Conservation (phyloP, 139 green algal species). For the Closterium sp. region DNA sequence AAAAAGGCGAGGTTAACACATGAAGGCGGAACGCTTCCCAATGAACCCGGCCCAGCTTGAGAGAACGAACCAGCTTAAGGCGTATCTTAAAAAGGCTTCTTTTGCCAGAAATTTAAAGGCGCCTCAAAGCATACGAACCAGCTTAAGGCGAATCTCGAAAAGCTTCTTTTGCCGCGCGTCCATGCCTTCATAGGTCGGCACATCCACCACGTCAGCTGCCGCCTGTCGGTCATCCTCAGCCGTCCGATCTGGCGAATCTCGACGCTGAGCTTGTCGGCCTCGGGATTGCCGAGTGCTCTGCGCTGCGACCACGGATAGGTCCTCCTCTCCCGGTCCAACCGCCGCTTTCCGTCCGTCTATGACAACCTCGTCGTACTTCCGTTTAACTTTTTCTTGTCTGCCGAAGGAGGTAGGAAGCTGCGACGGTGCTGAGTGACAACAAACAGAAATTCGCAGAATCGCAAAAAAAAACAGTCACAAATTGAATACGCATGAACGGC, state of each 20-base stretch:
- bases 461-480: too few species aligned
- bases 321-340: background rate
- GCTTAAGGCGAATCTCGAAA: constrained; percentile 73
- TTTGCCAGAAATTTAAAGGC: too few species aligned
- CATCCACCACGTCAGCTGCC: constrained; percentile 1
- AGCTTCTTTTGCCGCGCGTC: constrained; percentile 77
- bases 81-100: too few species aligned
- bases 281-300: constrained; percentile 9
- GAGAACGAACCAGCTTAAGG: too few species aligned
- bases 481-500: too few species aligned
- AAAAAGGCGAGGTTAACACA: background rate
- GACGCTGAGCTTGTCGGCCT: background rate
- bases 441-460: background rate
- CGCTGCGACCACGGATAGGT: background rate
- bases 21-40: background rate
- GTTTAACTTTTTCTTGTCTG: background rate
- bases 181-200: constrained; percentile 57
- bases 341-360: background rate
- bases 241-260: background rate
- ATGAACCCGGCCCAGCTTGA: too few species aligned
- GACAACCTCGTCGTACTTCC: constrained; percentile 6
- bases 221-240: constrained; percentile 17
- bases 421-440: background rate
- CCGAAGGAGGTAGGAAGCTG: constrained; percentile 19
- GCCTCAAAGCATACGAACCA: constrained; percentile 43